phyloP scores from a whole-genome alignment of 192 early-diverging fungal genomes.

The Coemansia guatemalensis region DNA sequence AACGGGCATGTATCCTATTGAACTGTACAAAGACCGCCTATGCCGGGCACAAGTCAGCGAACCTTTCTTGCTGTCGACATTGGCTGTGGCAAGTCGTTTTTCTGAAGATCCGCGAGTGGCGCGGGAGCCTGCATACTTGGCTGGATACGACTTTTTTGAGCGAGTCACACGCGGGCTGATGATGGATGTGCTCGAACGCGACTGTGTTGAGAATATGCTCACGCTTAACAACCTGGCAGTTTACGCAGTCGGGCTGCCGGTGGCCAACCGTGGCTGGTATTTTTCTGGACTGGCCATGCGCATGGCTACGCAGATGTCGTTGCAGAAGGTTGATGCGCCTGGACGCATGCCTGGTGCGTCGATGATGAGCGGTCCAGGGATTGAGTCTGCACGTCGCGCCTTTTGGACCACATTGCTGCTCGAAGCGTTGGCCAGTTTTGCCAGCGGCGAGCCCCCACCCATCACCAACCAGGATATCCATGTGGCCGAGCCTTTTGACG shows the following conservation, averaged over 20 bases:
- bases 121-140: constrained; percentile 46
- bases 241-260: constrained; percentile 50
- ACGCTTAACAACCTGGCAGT: constrained; percentile 53
- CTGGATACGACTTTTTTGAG: constrained; percentile 51
- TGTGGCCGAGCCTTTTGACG: constrained; percentile 50
- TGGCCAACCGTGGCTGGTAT: constrained; percentile 54
- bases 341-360: constrained; percentile 50
- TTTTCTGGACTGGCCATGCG: constrained; percentile 53
- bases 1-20: constrained; percentile 50
- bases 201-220: constrained; percentile 52
- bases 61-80: constrained; percentile 43
- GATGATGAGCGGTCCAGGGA: constrained; percentile 52
- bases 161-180: constrained; percentile 40
- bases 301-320: constrained; percentile 55
- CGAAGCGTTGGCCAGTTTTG: constrained; percentile 54
- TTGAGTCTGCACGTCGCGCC: constrained; percentile 49
- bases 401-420: constrained; percentile 54
- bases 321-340: constrained; percentile 52
- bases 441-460: constrained; percentile 52
- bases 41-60: constrained; percentile 48
- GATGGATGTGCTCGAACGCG: constrained; percentile 53
- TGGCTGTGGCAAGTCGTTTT: constrained; percentile 48
- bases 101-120: constrained; percentile 48
- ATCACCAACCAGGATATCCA: constrained; percentile 52
- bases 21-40: constrained; percentile 49